Base-by-base conservation (phyloP, 805 yeast genomes). In the Kazachstania viticola region DNA sequence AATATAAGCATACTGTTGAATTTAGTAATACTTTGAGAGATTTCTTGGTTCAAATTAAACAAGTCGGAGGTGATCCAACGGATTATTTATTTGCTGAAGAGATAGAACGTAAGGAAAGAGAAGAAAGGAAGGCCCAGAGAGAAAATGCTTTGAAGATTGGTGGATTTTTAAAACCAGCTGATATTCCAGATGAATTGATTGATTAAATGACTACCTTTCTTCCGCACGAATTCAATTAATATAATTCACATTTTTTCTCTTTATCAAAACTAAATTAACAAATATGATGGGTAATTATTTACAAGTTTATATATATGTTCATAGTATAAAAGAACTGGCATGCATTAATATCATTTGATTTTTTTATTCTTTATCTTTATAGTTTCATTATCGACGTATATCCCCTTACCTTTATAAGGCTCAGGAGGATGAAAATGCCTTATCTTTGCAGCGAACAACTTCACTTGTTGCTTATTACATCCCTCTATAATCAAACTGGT, bases 331-430 rank as follows among this genome's bases (percentile, higher is more conserved):
- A n/a, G 14, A 12, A 24, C n/a, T 9, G 14, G n/a, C n/a, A 24
- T 14, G 6, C n/a, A n/a, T n/a, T n/a, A 9, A 24, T 15, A 36
- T 41, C 35, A 88, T 75, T 91, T 88, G 57, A 88, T 82, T 71
- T 85, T 88, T 71, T 83, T 83, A 46, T 79, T 83, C 71, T 91
- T 91, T 52, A 88, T 67, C 54, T 75, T 77, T 57, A 91, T 79
- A 30, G 93, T 84, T 64, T 91, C 97, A 50, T 75, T 80, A 58
- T 87, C 81, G 31, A 91, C 79, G 54, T 79, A 91, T 30, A 91
- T 79, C 52, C 99, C 99, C 48, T 93, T 93, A 54, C 98, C 98
- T 64, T 91, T 91, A 60, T 91, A 91, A 25, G 96, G 96, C 63
- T 91, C 99, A 28, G 99, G 99, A 39, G 94, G 94, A 55, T 82